Evolutionary conservation across 1,284 basidiomycete genomes (phyloP).

Genomic region (Kwoniella shivajii): DNA sequence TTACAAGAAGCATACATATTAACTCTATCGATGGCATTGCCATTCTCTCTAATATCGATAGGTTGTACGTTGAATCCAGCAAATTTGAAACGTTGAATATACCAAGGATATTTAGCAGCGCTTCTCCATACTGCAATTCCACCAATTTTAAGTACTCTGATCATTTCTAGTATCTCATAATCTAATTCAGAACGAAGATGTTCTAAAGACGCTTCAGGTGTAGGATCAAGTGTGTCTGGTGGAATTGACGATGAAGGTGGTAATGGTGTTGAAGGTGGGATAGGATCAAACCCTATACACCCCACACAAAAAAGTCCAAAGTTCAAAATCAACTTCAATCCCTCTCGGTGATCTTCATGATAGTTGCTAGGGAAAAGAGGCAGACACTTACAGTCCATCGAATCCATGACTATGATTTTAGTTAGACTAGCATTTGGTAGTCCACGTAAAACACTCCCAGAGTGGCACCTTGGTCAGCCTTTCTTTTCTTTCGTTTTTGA

Average conservation of each 20-base stretch:
- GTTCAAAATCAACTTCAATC: too few relatives aligned
- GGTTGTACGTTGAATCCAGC: slow-evolving; percentile 57
- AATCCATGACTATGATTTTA: slow-evolving; percentile 76
- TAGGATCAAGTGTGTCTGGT: slow-evolving; percentile 50
- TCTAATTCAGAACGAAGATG: slow-evolving; percentile 60
- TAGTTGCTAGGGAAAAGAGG: too few relatives aligned
- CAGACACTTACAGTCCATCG: slow-evolving; percentile 67
- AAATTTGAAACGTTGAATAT: slow-evolving; percentile 62
- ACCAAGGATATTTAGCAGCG: slow-evolving; percentile 74
- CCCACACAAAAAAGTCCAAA: too few relatives aligned
- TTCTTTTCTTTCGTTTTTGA: too few relatives aligned
- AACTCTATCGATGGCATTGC: slow-evolving; percentile 63
- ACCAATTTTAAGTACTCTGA: slow-evolving; percentile 63
- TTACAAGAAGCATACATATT: slow-evolving; percentile 62
- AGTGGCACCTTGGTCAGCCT: slow-evolving; percentile 19
- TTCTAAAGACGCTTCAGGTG: slow-evolving; percentile 49
- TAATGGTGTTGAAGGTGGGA: slow-evolving; percentile 56
- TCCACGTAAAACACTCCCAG: slow-evolving; percentile 61
- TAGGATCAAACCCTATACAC: slow-evolving; percentile 65
- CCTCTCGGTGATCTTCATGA: too few relatives aligned
- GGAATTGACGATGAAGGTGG: slow-evolving; percentile 35
- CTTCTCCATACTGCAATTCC: slow-evolving; percentile 72
- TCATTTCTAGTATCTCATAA: slow-evolving; percentile 66
- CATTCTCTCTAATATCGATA: slow-evolving; percentile 57
- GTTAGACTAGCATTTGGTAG: slow-evolving; percentile 63